Base-by-base conservation (phyloP, 768 basidiomycete species). In the Pisolithus microcarpus region DNA sequence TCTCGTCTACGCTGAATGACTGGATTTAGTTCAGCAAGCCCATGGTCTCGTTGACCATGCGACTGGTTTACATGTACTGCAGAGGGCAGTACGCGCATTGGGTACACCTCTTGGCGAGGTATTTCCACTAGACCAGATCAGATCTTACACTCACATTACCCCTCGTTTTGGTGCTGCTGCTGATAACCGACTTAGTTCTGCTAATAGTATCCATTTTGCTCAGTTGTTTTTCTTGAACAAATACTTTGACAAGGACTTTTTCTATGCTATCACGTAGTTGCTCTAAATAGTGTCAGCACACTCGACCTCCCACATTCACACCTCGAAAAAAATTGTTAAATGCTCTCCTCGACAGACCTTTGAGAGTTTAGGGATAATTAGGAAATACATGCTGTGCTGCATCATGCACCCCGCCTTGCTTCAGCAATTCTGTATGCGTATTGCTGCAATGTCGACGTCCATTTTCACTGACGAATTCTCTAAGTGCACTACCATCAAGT, bases 401-500 rank as follows among this genome's bases (percentile, higher is more conserved):
- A 30, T 30, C 30, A 30, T 30, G 30, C 30, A 30, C 30, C 30
- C 30, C 10, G 8, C 30, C 30, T 30, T 30, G 30, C 30, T 30
- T 30, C 30, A 30, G 30, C 30, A 30, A 7, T 10, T 30, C 8
- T 30, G 30, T 30, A 30, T 30, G 30, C 8, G 30, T 30, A 30
- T 30, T 30, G 30, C 30, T 30, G 30, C 30, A 30, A 30, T 30
- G 30, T 30, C 30, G 10, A 30, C 10, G 8, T 30, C 30, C 30
- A 30, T 30, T 30, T 30, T 30, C 30, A 30, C 30, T 30, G 30
- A 9, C 8, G 10, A 30, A 30, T 30, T 30, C 30, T 30, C 30
- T 10, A 30, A 30, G 30, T 10, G 7, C 30, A 10, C 26, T 26
- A 99, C 96, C 7, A 96, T 99, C 70, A 96, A 99, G 72, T 99